Evolutionary conservation across 768 basidiomycete genomes (phyloP).

Genomic region (Tricholoma flavovirens): DNA sequence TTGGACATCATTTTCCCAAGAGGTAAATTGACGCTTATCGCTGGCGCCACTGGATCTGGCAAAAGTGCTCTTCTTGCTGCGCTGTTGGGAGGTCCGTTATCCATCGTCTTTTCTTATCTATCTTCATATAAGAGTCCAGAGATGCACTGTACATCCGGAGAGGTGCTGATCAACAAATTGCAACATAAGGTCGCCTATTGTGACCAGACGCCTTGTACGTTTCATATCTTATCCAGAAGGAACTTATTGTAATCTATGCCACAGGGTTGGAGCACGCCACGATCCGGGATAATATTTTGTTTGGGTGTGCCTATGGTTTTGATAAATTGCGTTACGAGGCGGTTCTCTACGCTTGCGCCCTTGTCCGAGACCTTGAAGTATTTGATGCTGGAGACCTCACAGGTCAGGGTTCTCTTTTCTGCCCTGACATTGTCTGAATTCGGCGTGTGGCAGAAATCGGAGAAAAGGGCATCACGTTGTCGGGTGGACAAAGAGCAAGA

Average conservation of each 20-base stretch:
- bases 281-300: constrained; percentile 77
- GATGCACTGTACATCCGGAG: constrained; percentile 51
- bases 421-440: background rate
- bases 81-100: constrained; percentile 54
- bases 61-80: constrained; percentile 62
- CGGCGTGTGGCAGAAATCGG: constrained; percentile 50
- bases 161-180: constrained; percentile 49
- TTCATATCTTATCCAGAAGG: background rate
- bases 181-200: constrained; percentile 63
- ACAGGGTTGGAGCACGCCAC: constrained; percentile 76
- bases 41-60: constrained; percentile 63
- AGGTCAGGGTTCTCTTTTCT: constrained; percentile 30
- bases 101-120: constrained; percentile 4
- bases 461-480: constrained; percentile 75
- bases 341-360: constrained; percentile 71
- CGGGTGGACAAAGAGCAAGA: constrained; percentile 69
- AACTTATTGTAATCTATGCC: constrained; percentile 19
- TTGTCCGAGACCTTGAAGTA: constrained; percentile 63
- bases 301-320: constrained; percentile 54
- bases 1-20: constrained; percentile 53
- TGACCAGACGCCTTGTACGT: constrained; percentile 57
- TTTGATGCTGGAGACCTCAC: constrained; percentile 77
- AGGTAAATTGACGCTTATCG: constrained; percentile 53
- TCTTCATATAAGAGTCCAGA: constrained; percentile 30
- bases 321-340: constrained; percentile 58